Conservation (phyloP, 2,329 filamentous ascomycete genomes). For the Emydomyces testavorans region DNA sequence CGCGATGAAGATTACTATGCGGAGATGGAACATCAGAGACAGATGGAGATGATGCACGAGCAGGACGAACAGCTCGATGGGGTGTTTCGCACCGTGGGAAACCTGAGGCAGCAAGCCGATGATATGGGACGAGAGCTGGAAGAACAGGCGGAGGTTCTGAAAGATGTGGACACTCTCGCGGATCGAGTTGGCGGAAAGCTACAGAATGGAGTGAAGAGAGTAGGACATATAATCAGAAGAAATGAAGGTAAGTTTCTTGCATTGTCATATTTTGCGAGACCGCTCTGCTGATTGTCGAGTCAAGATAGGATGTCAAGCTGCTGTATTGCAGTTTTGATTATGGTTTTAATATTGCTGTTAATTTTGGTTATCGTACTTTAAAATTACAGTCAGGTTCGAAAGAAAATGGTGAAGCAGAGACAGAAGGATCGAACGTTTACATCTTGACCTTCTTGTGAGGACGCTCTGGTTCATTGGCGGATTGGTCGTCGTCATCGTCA, state of each 20-base stretch:
- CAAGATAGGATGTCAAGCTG: slow-evolving; percentile 65
- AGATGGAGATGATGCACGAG: slow-evolving; percentile 82
- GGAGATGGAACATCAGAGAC: slow-evolving; percentile 81
- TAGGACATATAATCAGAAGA: slow-evolving; percentile 69
- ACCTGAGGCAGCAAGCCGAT: slow-evolving; percentile 76
- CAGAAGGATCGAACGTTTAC: slow-evolving; percentile 9
- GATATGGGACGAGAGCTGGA: slow-evolving; percentile 94
- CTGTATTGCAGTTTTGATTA: slow-evolving; percentile 79
- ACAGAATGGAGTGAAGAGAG: slow-evolving; percentile 73
- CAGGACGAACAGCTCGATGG: slow-evolving; percentile 89
- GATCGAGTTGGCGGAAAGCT: slow-evolving; percentile 80
- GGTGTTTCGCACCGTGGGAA: slow-evolving; percentile 87
- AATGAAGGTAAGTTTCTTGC: slow-evolving; percentile 63
- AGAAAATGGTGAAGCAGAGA: slow-evolving; percentile 1
- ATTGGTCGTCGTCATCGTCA: slow-evolving; percentile 40
- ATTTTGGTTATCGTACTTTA: slow-evolving; percentile 60
- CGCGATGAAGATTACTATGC: slow-evolving; percentile 55
- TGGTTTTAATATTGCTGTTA: slow-evolving; percentile 75
- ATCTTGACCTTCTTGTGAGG: slow-evolving; percentile 21
- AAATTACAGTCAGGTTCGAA: slow-evolving; percentile 25
- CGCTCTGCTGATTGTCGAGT: slow-evolving; percentile 18
- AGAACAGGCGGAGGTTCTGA: slow-evolving; percentile 82
- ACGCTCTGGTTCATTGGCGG: slow-evolving; percentile 29
- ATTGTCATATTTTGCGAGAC: no score
- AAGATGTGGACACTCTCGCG: slow-evolving; percentile 70